Evolutionary conservation across 1,284 basidiomycete genomes (phyloP).

Genomic region (Rhodotorula sp.): DNA sequence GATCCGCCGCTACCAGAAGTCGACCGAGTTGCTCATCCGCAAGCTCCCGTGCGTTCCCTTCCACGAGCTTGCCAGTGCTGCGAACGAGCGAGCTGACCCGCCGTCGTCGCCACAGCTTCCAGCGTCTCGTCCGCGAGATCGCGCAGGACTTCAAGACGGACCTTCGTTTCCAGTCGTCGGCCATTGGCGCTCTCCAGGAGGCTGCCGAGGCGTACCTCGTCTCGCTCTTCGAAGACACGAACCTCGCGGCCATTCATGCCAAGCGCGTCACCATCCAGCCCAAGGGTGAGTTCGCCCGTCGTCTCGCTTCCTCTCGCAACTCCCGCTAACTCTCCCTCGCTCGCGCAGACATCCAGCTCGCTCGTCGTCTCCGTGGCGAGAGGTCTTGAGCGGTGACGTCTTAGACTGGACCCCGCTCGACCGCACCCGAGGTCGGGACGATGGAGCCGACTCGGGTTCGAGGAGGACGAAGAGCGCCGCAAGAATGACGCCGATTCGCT

Average conservation of each 20-base stretch:
- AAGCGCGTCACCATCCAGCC: slow-evolving; percentile 77
- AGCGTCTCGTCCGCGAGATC: slow-evolving; percentile 77
- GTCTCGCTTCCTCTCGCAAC: no score
- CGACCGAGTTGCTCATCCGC: slow-evolving; percentile 85
- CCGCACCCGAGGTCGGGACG: no score
- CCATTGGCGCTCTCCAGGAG: slow-evolving; percentile 85
- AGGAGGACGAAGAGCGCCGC: no score
- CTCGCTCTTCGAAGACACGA: slow-evolving; percentile 68
- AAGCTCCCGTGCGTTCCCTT: slow-evolving; percentile 62
- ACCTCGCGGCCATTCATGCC: slow-evolving; percentile 68
- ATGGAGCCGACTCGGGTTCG: no score
- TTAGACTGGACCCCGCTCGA: no score
- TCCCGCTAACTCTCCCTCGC: background rate
- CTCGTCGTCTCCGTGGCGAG: slow-evolving; percentile 73
- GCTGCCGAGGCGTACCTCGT: slow-evolving; percentile 89
- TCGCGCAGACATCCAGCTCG: slow-evolving; percentile 64
- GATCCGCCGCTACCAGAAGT: slow-evolving; percentile 92
- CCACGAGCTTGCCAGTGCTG: background rate
- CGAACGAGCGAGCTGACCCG: background rate
- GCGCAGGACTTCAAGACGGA: slow-evolving; percentile 78
- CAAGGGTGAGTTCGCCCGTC: slow-evolving; percentile 48
- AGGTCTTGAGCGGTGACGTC: slow-evolving; percentile 56
- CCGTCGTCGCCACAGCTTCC: slow-evolving; percentile 49
- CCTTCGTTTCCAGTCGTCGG: slow-evolving; percentile 88
- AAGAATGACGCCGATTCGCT: no score